Conservation (phyloP, 352 stramenopile species). For the Globisporangium apiculatum region DNA sequence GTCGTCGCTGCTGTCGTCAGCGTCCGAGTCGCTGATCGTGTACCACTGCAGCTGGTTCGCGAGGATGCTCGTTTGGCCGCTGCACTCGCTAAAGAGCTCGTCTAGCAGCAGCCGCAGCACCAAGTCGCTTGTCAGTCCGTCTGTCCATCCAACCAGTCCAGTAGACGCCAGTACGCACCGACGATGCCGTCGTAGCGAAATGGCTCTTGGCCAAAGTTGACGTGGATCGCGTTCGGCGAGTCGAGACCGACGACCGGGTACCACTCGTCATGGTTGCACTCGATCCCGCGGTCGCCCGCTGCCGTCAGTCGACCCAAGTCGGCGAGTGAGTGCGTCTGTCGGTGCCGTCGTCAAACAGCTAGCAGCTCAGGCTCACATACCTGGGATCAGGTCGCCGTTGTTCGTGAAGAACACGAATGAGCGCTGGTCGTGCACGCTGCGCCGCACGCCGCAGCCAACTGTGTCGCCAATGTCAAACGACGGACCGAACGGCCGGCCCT, state of each 20-base stretch:
- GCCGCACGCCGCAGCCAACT: conserved; percentile 63
- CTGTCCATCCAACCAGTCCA: background rate
- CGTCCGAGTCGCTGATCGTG: conserved; percentile 43
- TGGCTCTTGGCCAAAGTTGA: conserved; percentile 80
- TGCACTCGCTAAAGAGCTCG: conserved; percentile 43
- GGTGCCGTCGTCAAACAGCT: background rate
- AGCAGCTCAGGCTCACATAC: conserved; percentile 8
- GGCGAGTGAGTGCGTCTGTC: background rate
- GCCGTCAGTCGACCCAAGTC: background rate
- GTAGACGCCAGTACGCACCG: conserved; percentile 16
- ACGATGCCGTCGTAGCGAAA: conserved; percentile 46
- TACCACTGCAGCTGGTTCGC: conserved; percentile 41
- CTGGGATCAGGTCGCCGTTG: conserved; percentile 49
- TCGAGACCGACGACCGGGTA: conserved; percentile 83
- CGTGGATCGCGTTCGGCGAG: conserved; percentile 58
- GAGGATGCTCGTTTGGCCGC: conserved; percentile 15
- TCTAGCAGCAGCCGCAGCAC: conserved; percentile 17
- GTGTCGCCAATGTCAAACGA: conserved; percentile 57
- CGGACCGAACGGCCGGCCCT: conserved; percentile 55
- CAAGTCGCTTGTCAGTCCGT: background rate
- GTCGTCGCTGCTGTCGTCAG: conserved; percentile 8
- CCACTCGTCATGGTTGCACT: conserved; percentile 37
- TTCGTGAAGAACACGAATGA: conserved; percentile 70
- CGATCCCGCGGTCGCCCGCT: conserved; percentile 27
- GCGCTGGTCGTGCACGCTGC: conserved; percentile 22